Percentiles rank a stretch among this genome's conserved stretches.
Conservation (phyloP, 2,329 filamentous ascomycete species). For the Cercospora beticola region DNA sequence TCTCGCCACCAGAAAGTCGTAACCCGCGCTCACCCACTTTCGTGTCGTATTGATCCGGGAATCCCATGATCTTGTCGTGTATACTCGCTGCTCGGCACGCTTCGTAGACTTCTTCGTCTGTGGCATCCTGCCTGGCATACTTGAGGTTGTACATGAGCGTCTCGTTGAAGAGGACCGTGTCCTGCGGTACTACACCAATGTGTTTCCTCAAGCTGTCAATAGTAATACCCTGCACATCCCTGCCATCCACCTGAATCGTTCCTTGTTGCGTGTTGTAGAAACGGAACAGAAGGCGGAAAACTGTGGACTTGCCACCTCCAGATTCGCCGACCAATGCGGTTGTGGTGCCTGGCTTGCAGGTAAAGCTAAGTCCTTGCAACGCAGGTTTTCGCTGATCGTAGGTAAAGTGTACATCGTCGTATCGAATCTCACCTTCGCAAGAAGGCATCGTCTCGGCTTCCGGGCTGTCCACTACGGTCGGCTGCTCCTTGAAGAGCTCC, state of each 20-base stretch:
- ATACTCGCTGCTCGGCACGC: slow-evolving; percentile 87
- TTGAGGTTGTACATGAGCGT: slow-evolving; percentile 91
- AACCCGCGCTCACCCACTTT: slow-evolving; percentile 89
- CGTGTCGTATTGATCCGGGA: slow-evolving; percentile 84
- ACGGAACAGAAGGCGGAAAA: slow-evolving; percentile 92
- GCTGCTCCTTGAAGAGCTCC: slow-evolving; percentile 93
- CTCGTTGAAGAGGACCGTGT: slow-evolving; percentile 94
- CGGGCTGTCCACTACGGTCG: slow-evolving; percentile 79
- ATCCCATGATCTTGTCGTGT: slow-evolving; percentile 85
- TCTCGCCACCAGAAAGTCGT: slow-evolving; percentile 84
- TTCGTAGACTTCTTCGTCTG: slow-evolving; percentile 76
- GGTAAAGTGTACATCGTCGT: slow-evolving; percentile 85
- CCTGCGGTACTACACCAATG: slow-evolving; percentile 95
- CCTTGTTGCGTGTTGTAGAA: slow-evolving; percentile 88
- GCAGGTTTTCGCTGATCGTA: slow-evolving; percentile 87
- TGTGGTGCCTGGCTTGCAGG: slow-evolving; percentile 83
- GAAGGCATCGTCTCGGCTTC: slow-evolving; percentile 61
- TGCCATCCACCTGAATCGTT: slow-evolving; percentile 78
- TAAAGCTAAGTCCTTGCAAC: slow-evolving; percentile 78
- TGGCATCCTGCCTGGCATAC: slow-evolving; percentile 79
- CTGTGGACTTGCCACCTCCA: slow-evolving; percentile 92
- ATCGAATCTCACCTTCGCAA: slow-evolving; percentile 80
- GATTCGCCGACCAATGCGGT: slow-evolving; percentile 96
- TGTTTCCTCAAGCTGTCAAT: slow-evolving; percentile 89
- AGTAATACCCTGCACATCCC: slow-evolving; percentile 74